These are phyloP conservation scores for Sporisorium scitamineum DNA, from an alignment of 1,284 basidiomycete genomes.

Conservation along the genomic window DNA sequence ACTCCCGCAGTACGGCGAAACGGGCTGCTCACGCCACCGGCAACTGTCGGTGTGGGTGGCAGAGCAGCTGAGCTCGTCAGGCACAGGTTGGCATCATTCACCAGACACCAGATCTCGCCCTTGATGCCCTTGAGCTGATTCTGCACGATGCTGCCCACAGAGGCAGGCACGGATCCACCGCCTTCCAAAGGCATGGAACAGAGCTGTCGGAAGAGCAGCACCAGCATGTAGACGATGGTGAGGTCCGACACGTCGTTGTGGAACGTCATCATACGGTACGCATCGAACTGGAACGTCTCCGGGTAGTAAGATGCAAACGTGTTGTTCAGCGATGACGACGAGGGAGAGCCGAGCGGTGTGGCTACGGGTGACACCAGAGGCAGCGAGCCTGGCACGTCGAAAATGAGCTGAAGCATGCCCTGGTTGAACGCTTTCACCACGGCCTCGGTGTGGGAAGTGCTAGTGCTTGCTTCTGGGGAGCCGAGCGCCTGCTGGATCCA, in stretches of 20 bases:
- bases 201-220: constrained; percentile 81
- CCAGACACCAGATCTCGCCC: constrained; percentile 81
- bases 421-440: constrained; percentile 74
- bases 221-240: constrained; percentile 81
- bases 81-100: constrained; percentile 72
- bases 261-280: constrained; percentile 78
- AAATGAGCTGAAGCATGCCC: constrained; percentile 79
- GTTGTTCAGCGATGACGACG: constrained; percentile 55
- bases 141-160: constrained; percentile 38
- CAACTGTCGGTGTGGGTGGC: constrained; percentile 6
- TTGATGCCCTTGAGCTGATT: constrained; percentile 70
- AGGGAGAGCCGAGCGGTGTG: constrained; percentile 69
- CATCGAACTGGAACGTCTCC: constrained; percentile 87
- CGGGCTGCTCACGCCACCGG: constrained; percentile 2
- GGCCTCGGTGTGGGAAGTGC: constrained; percentile 56
- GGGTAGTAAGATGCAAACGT: constrained; percentile 54
- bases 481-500: constrained; percentile 74
- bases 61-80: constrained; percentile 27
- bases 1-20: constrained; percentile 8
- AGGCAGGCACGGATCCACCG: constrained; percentile 66
- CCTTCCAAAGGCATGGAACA: constrained; percentile 73
- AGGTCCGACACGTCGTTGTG: constrained; percentile 81
- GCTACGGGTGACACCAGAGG: constrained; percentile 55
- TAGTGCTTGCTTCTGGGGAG: background rate
- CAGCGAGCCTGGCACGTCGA: constrained; percentile 74